Evolutionary conservation across 306 rosid species (phyloP).

Genomic region (Inga laurina): DNA sequence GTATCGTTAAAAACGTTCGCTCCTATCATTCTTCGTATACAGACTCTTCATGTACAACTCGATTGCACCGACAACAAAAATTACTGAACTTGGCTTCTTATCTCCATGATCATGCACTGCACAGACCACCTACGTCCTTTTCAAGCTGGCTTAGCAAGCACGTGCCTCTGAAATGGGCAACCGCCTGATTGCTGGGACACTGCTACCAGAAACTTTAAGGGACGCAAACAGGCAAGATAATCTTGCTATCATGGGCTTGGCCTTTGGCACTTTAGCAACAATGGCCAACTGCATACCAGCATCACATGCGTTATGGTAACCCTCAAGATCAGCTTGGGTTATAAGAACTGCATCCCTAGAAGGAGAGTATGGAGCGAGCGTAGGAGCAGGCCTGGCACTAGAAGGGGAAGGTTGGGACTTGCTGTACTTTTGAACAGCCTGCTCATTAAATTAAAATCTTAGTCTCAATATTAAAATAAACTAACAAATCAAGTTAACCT

Average conservation of each 20-base stretch:
- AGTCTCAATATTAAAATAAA: background rate
- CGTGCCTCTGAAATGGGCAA: slow-evolving; percentile 83
- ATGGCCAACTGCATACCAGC: slow-evolving; percentile 61
- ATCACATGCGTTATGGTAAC: slow-evolving; percentile 61
- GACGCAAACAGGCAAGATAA: slow-evolving; percentile 84
- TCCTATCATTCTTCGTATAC: slow-evolving; percentile 23
- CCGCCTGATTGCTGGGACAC: slow-evolving; percentile 61
- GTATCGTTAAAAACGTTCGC: slow-evolving; percentile 35
- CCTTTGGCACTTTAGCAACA: slow-evolving; percentile 55
- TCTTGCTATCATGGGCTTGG: slow-evolving; percentile 82
- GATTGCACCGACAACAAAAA: slow-evolving; percentile 45
- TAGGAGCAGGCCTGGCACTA: background rate
- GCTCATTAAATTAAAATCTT: slow-evolving; percentile 27
- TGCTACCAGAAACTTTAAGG: slow-evolving; percentile 67
- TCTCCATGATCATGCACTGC: slow-evolving; percentile 38
- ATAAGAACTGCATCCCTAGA: slow-evolving; percentile 87
- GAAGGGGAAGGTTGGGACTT: slow-evolving; percentile 37
- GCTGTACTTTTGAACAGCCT: slow-evolving; percentile 92
- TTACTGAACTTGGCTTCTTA: slow-evolving; percentile 39
- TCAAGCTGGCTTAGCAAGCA: slow-evolving; percentile 65
- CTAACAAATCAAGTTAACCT: slow-evolving; percentile 34
- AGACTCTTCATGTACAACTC: slow-evolving; percentile 53
- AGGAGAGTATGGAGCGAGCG: slow-evolving; percentile 49
- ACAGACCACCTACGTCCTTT: slow-evolving; percentile 38
- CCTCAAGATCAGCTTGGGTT: slow-evolving; percentile 95